phyloP scores from a whole-genome alignment of 2,329 filamentous ascomycete species.

The Colletotrichum filicis region DNA sequence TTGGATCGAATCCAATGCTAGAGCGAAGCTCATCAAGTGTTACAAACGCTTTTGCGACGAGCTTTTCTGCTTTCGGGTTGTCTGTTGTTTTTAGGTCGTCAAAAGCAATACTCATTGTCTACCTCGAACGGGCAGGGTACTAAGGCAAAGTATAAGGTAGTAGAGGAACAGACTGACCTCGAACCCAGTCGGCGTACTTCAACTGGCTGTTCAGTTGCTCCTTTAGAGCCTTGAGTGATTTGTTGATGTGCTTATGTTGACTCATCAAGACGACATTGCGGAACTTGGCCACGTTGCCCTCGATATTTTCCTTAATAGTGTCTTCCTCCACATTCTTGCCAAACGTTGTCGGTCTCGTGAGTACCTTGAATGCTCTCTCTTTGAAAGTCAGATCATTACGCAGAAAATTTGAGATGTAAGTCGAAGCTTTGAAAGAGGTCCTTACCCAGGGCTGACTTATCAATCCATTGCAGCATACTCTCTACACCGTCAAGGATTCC shows the following conservation, averaged over 20 bases:
- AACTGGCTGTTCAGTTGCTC: neutral
- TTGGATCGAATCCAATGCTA: neutral
- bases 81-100: neutral
- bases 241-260: neutral
- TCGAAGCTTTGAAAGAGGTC: no score
- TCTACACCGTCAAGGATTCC: constrained; percentile 17
- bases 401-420: no score
- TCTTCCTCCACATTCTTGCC: constrained; percentile 10
- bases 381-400: no score
- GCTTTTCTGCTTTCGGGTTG: neutral
- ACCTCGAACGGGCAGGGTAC: no score
- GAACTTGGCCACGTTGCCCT: neutral
- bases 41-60: neutral
- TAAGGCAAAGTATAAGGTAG: no score
- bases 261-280: neutral
- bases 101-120: no score
- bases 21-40: neutral
- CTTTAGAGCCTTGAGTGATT: neutral
- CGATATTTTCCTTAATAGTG: constrained; percentile 5
- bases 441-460: constrained; percentile 15
- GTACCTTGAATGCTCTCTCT: constrained; percentile 15
- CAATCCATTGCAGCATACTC: constrained; percentile 16
- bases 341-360: neutral
- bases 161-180: neutral
- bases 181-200: neutral